Percentiles rank a stretch among this genome's conserved stretches.
These are phyloP conservation scores for Darksidea phi DNA, from an alignment of 495 filamentous ascomycete species.

Conservation along the genomic window DNA sequence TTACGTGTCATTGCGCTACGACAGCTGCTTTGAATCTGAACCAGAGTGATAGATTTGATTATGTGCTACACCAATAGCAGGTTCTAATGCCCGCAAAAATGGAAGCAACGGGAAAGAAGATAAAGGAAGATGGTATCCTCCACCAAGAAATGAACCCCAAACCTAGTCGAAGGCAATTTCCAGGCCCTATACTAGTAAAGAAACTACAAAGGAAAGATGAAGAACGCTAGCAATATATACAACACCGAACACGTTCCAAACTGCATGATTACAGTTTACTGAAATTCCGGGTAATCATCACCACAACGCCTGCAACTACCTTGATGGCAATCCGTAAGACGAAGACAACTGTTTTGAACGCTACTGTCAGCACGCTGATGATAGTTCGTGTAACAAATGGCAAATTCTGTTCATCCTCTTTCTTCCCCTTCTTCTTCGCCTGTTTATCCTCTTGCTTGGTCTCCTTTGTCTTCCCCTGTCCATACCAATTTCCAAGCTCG, in stretches of 20 bases:
- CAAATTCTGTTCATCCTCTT: slow-evolving; percentile 29
- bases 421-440: slow-evolving; percentile 9
- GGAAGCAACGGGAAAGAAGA: too few species aligned
- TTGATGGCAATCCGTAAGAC: slow-evolving; percentile 36
- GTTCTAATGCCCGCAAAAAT: too few species aligned
- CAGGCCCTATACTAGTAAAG: too few species aligned
- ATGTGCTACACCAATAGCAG: too few species aligned
- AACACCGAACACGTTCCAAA: background rate
- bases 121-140: too few species aligned
- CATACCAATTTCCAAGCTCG: slow-evolving; percentile 36
- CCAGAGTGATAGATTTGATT: too few species aligned
- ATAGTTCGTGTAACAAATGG: slow-evolving; percentile 34
- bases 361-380: slow-evolving; percentile 32
- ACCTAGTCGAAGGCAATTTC: too few species aligned
- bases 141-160: too few species aligned
- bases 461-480: slow-evolving; percentile 18
- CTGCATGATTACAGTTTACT: slow-evolving; percentile 31
- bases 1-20: too few species aligned
- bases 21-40: too few species aligned
- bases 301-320: slow-evolving; percentile 34
- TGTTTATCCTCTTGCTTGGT: slow-evolving; percentile 19
- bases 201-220: too few species aligned
- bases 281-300: slow-evolving; percentile 36
- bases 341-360: slow-evolving; percentile 35
- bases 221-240: background rate